Percentiles rank a stretch among this genome's conserved stretches.
These are phyloP conservation scores for Fraxinus excelsior DNA, from an alignment of 257 asterid species.

Conservation along the genomic window DNA sequence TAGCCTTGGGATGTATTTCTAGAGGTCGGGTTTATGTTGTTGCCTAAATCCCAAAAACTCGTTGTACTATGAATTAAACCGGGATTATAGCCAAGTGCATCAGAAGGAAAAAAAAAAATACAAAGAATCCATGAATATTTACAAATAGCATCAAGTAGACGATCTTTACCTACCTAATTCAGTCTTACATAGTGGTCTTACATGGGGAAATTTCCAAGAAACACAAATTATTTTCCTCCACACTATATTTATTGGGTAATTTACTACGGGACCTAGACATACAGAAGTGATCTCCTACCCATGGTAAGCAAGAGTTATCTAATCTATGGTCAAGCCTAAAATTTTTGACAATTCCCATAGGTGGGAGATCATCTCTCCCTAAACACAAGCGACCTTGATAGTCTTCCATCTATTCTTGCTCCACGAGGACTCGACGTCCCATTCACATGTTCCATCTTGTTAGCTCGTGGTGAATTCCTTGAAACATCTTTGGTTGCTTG, in stretches of 20 bases:
- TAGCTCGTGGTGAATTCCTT: constrained; percentile 9
- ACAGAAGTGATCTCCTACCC: too few species aligned
- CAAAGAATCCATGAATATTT: neutral
- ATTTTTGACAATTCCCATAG: too few species aligned
- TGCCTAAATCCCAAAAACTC: too few species aligned
- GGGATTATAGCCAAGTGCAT: neutral
- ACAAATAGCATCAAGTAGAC: neutral
- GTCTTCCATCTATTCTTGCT: constrained; percentile 28
- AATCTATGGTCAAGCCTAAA: too few species aligned
- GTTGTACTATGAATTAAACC: too few species aligned
- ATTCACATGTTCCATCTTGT: constrained; percentile 18
- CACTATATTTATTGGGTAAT: neutral
- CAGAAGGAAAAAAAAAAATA: too few species aligned
- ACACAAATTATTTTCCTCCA: neutral
- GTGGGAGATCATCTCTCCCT: too few species aligned
- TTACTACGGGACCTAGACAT: neutral
- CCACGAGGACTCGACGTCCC: constrained; percentile 28
- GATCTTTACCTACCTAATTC: neutral
- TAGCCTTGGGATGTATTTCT: neutral
- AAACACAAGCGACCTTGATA: constrained; percentile 17
- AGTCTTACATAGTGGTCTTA: too few species aligned
- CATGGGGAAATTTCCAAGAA: neutral
- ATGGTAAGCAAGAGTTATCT: too few species aligned
- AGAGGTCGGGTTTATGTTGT: neutral
- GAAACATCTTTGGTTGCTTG: constrained; percentile 26